Evolutionary conservation across 352 stramenopile species (phyloP), one percentile per base, ranked within the genome.

Genomic region (Globisporangium solare): DNA sequence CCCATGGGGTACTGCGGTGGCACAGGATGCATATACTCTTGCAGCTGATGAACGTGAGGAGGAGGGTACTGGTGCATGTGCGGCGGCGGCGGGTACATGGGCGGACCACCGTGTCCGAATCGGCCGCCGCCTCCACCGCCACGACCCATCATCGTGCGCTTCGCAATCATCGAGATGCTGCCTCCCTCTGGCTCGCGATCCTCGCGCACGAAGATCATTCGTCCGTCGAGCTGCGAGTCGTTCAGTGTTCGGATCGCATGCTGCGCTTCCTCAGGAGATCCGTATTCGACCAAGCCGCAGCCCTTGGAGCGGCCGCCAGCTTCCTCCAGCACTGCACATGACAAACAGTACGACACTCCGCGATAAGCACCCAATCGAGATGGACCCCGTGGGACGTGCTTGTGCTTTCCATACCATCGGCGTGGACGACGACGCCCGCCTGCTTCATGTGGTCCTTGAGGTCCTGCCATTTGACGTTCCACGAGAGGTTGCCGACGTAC

Each of bases 381-480:
- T 48, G 49, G 20, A 56, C 18, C 31, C n/a, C 24, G n/a, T 22
- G 27, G 1, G 21, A 6, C 15, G n/a, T 45, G 20, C 6, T 1
- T 15, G 2, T 37, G 3, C 22, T 15, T 4, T 14, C 14, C 60
- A 45, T 64, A 94, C 83, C 82, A 47, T 91, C 82, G 0, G 82
- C 82, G 59, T 93, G 77, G 0, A 96, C 75, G 41, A 97, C 88
- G 5, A 66, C 81, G 8, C 89, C 88, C 0, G 73, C 79, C 14
- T 80, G 74, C 61, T 93, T 94, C 85, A 98, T 97, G 71, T 97
- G 83, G 71, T 99, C 94, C 67, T 98, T 98, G 20, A 99, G 83
- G 24, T 98, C 89, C 60, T 97, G 88, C 93, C 93, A 98, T 47
- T 88, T 95, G 41, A 97, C 82, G 41, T 78, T 79, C 88, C 89